Percentiles rank a stretch among this genome's conserved stretches.
Evolutionary conservation across 768 basidiomycete species (phyloP).

Genomic region (Glaciozyma martinii): DNA sequence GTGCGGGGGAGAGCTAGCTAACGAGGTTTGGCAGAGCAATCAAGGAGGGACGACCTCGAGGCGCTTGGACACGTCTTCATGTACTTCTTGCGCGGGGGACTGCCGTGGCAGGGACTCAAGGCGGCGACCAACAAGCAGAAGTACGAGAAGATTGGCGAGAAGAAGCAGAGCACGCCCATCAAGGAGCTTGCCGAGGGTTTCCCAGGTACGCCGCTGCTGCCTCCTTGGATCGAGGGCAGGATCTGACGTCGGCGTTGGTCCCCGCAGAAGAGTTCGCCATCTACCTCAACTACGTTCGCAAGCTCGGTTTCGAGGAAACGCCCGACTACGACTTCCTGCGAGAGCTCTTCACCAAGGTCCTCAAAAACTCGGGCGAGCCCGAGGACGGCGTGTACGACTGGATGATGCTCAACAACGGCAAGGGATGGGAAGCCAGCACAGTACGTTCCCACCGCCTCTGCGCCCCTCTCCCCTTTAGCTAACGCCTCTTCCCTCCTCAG

Average conservation of each 20-base stretch:
- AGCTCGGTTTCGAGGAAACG: constrained; percentile 96
- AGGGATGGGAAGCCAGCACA: constrained; percentile 75
- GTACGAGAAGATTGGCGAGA: constrained; percentile 99
- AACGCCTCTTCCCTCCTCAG: neutral
- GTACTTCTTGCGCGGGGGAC: constrained; percentile 93
- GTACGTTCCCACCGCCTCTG: neutral
- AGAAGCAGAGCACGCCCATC: constrained; percentile 95
- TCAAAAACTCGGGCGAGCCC: constrained; percentile 79
- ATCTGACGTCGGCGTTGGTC: neutral
- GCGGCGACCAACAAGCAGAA: constrained; percentile 99
- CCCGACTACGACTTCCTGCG: constrained; percentile 98
- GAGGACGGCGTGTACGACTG: constrained; percentile 96
- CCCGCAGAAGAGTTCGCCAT: constrained; percentile 88
- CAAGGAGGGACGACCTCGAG: constrained; percentile 92
- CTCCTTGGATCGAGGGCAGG: constrained; percentile 6
- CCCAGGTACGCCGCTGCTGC: constrained; percentile 57
- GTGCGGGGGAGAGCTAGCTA: neutral
- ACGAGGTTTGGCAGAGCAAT: constrained; percentile 44
- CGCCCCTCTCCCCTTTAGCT: neutral
- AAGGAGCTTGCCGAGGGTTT: constrained; percentile 93
- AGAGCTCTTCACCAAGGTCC: constrained; percentile 84
- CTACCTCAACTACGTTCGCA: constrained; percentile 97
- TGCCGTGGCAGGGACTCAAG: constrained; percentile 99
- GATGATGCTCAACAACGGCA: constrained; percentile 85
- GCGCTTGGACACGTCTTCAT: constrained; percentile 99